Conservation (phyloP, 2,329 filamentous ascomycete genomes). For the Trichophaea hybrida region DNA sequence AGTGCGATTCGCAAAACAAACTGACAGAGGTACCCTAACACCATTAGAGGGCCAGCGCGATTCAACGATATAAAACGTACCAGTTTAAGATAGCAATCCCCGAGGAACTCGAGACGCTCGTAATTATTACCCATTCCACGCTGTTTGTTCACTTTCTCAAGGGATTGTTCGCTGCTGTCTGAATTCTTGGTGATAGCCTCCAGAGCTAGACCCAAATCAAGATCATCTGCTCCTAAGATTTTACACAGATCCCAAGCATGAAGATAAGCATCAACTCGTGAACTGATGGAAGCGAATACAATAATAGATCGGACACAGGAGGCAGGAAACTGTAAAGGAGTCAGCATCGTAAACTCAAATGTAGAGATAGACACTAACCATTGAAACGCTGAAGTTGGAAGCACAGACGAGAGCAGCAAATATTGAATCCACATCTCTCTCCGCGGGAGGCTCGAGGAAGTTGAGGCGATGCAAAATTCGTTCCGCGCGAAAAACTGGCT, state of each 20-base stretch:
- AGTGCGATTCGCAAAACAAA: constrained; percentile 60
- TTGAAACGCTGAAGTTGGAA: constrained; percentile 61
- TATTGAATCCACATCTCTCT: constrained; percentile 38
- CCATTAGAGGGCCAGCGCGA: no score
- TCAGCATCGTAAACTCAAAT: constrained; percentile 19
- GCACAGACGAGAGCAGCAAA: constrained; percentile 55
- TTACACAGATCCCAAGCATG: constrained; percentile 63
- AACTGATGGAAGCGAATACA: constrained; percentile 68
- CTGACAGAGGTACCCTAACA: constrained; percentile 63
- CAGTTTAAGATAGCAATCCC: constrained; percentile 91
- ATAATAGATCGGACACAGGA: constrained; percentile 58
- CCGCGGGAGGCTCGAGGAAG: constrained; percentile 53
- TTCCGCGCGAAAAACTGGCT: constrained; percentile 68
- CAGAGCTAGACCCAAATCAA: constrained; percentile 56
- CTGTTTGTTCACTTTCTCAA: constrained; percentile 55
- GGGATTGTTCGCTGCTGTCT: constrained; percentile 64
- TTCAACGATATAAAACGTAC: background rate
- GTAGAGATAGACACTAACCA: constrained; percentile 40
- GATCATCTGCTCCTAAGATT: constrained; percentile 44
- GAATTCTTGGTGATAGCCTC: constrained; percentile 90
- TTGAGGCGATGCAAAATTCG: constrained; percentile 67
- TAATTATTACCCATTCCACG: constrained; percentile 88
- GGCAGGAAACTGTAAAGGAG: constrained; percentile 44
- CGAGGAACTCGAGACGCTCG: constrained; percentile 82
- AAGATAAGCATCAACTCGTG: constrained; percentile 66